Percentiles rank a stretch among this genome's conserved stretches.
Evolutionary conservation across 2,329 filamentous ascomycete genomes (phyloP).

Genomic region (Talaromyces rugulosus): DNA sequence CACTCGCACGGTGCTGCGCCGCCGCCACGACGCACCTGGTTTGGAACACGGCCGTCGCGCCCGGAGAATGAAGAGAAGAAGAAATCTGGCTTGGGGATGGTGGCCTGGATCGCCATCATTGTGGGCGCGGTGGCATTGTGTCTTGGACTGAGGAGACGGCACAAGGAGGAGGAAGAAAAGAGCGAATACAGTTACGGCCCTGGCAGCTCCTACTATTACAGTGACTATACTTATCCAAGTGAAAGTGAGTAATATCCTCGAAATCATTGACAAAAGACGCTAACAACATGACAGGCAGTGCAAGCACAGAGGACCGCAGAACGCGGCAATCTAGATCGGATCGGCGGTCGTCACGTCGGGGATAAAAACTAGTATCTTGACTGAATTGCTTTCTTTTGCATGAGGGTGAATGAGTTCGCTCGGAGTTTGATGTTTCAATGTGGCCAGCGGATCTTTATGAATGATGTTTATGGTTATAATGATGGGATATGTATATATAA

Average conservation of each 20-base stretch:
- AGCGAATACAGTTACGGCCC: conserved; percentile 28
- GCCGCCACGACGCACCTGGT: conserved; percentile 36
- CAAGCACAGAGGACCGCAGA: conserved; percentile 34
- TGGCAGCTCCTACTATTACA: conserved; percentile 37
- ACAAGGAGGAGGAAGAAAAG: conserved; percentile 34
- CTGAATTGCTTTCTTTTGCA: background rate
- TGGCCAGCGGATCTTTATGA: background rate
- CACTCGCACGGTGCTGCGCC: conserved; percentile 26
- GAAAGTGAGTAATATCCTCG: conserved; percentile 28
- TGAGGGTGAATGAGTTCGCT: background rate
- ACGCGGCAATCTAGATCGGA: conserved; percentile 25
- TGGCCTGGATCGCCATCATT: conserved; percentile 39
- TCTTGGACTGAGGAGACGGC: conserved; percentile 41
- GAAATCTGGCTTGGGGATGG: conserved; percentile 33
- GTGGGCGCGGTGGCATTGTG: conserved; percentile 42
- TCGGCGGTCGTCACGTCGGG: conserved; percentile 8
- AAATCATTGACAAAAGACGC: background rate
- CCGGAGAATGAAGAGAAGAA: conserved; percentile 31
- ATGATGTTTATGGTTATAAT: background rate
- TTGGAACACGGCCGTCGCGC: conserved; percentile 34
- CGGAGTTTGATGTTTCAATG: background rate
- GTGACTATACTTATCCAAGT: conserved; percentile 32
- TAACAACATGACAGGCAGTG: conserved; percentile 34
- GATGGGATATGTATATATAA: background rate
- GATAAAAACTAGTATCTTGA: background rate